These are phyloP conservation scores for Polytrichum formosum DNA, from an alignment of 225 moss, liverwort and hornwort genomes.

Conservation along the genomic window DNA sequence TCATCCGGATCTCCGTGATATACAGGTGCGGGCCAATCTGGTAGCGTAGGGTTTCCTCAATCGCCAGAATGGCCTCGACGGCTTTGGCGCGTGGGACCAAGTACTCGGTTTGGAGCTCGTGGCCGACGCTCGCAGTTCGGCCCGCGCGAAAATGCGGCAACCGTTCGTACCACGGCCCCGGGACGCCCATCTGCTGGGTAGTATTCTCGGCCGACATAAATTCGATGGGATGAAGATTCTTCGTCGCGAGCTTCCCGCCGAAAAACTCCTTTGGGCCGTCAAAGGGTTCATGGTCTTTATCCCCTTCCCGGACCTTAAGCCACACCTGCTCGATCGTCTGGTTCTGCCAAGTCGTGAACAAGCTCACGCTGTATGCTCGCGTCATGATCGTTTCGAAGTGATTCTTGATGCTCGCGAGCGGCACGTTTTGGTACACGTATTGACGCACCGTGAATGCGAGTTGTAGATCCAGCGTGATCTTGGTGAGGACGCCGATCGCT, in stretches of 20 bases:
- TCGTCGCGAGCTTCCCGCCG: constrained; percentile 12
- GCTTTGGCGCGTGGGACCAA: constrained; percentile 11
- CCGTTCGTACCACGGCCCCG: constrained; percentile 40
- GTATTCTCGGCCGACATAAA: constrained; percentile 13
- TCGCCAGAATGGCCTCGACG: constrained; percentile 2
- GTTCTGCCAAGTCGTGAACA: constrained; percentile 51
- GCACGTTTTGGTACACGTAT: constrained; percentile 31
- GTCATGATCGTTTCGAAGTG: constrained; percentile 31
- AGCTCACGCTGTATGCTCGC: constrained; percentile 38
- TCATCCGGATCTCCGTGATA: constrained; percentile 21
- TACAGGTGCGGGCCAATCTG: constrained; percentile 16
- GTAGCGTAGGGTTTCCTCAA: constrained; percentile 18
- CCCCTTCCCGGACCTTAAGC: constrained; percentile 28
- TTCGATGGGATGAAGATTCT: not conserved
- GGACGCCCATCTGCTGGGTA: constrained; percentile 46
- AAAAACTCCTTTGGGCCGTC: not conserved
- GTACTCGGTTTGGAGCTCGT: constrained; percentile 35
- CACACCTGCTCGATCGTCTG: constrained; percentile 36
- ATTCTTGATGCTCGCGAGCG: constrained; percentile 6
- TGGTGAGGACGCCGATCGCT: constrained; percentile 28
- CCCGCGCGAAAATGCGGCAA: constrained; percentile 42
- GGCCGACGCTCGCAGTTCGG: constrained; percentile 15
- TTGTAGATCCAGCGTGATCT: constrained; percentile 33
- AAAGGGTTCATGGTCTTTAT: not conserved
- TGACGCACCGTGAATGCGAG: constrained; percentile 30